Base-by-base conservation (phyloP, 2,329 filamentous ascomycete species). In the Allantophomopsis cytisporea region DNA sequence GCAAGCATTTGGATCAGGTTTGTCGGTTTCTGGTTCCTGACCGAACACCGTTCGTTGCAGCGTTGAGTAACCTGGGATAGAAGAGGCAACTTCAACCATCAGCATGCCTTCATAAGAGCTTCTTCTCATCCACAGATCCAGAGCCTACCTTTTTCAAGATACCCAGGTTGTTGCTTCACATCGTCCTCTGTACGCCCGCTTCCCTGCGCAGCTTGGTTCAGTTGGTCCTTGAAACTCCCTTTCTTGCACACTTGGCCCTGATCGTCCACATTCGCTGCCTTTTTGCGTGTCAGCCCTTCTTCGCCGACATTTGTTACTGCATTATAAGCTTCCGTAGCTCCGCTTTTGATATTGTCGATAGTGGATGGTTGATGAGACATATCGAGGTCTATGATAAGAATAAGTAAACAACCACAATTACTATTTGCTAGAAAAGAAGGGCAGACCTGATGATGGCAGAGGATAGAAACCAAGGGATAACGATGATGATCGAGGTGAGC, bases 301-400 rank as follows among this genome's bases (percentile, higher is more conserved):
- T 34, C 35, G 30, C 43, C 14, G 3, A 35, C 42, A 14, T 40
- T 44, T 3, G 40, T 17, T 10, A 49, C 35, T 17, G 44, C 38
- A 13, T 49, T 32, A 18, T 36, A 38, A 10, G 45, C 42, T 18
- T 37, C 38, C 16, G 43, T 42, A 7, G 45, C 43, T 28, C 41
- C 46, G 14, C 35, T 37, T 39, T 44, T 47, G 35, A 52, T 31
- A 28, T 23, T 40, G n/a, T 51, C 44, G n/a, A 43, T n/a, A 6
- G 45, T 47, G 31, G 47, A 47, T 16, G 46, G 46, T 37, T 52
- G 44, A 39, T 39, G 41, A 16, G 50, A 49, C 49, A 52, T 54
- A 8, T 12, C 11, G 23, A 28, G 23, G 8, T 12, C 23, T 28
- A 8, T 28, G 23, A 28, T 28, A 8, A 28, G 23, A 12, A 28